phyloP scores from a whole-genome alignment of 1,284 basidiomycete species.

The Omphalotus olearius region DNA sequence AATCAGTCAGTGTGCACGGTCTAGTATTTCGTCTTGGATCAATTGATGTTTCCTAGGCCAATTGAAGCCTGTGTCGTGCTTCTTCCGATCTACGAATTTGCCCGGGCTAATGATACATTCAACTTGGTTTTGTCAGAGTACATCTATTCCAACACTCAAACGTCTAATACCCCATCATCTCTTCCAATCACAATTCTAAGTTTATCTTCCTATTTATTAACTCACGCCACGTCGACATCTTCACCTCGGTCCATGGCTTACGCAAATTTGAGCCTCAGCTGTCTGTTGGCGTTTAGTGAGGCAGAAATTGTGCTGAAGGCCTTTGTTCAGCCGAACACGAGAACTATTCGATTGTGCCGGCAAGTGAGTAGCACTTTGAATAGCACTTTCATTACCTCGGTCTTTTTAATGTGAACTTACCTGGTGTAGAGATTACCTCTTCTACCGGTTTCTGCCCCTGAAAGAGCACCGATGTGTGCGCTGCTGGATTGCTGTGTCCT shows the following conservation, averaged over 20 bases:
- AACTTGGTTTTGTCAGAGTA: slow-evolving; percentile 37
- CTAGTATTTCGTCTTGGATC: too few species aligned
- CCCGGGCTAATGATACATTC: slow-evolving; percentile 46
- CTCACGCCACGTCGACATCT: slow-evolving; percentile 56
- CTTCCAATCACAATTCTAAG: slow-evolving; percentile 31
- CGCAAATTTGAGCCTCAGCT: slow-evolving; percentile 50
- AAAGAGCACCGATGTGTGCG: slow-evolving; percentile 46
- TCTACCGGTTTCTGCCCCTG: slow-evolving; percentile 35
- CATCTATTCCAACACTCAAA: slow-evolving; percentile 23
- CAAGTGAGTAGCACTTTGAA: slow-evolving; percentile 43
- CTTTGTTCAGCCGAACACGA: slow-evolving; percentile 35
- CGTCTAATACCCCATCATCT: slow-evolving; percentile 33
- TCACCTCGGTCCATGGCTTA: slow-evolving; percentile 56
- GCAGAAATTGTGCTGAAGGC: slow-evolving; percentile 41
- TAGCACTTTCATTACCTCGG: not conserved
- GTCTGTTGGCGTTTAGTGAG: slow-evolving; percentile 45
- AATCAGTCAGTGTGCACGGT: slow-evolving; percentile 38
- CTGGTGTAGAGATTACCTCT: slow-evolving; percentile 42
- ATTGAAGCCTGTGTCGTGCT: slow-evolving; percentile 55
- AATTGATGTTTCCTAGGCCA: too few species aligned
- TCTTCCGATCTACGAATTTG: slow-evolving; percentile 56
- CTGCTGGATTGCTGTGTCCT: slow-evolving; percentile 60
- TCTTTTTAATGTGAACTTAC: too few species aligned
- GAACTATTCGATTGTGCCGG: slow-evolving; percentile 49
- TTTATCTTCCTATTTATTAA: slow-evolving; percentile 57